Evolutionary conservation across 2,329 filamentous ascomycete species (phyloP).

Genomic region (Fusarium protoensiforme): DNA sequence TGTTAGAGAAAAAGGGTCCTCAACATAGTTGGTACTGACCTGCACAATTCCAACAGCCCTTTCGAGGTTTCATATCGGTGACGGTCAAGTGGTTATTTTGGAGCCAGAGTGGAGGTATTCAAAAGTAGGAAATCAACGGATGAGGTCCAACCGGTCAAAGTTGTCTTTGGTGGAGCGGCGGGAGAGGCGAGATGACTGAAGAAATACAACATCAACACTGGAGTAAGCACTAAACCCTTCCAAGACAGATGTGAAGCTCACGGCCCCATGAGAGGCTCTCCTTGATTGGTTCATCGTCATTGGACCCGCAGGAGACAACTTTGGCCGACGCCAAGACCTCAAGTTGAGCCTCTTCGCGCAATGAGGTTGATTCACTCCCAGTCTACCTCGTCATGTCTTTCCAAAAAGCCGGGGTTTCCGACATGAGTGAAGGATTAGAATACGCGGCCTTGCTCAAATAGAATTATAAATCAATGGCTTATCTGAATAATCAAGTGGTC

Average conservation of each 20-base stretch:
- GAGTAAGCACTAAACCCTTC: constrained; percentile 1
- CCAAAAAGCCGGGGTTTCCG: neutral
- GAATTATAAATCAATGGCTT: neutral
- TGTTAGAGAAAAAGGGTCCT: neutral
- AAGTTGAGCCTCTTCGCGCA: neutral
- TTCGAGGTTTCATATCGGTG: constrained; percentile 15
- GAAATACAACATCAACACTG: neutral
- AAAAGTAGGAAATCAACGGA: neutral
- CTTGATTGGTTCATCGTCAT: neutral
- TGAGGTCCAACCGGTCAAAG: constrained; percentile 7
- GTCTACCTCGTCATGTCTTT: neutral
- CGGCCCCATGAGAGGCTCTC: neutral
- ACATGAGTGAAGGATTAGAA: neutral
- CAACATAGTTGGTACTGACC: constrained; percentile 10
- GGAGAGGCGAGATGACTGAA: neutral
- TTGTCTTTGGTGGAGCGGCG: constrained; percentile 5
- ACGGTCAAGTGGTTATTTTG: neutral
- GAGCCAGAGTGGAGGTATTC: neutral
- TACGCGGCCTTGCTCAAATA: neutral
- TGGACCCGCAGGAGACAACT: constrained; percentile 24
- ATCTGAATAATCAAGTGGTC: neutral
- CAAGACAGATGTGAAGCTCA: neutral
- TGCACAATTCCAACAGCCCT: constrained; percentile 35
- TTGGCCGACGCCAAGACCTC: constrained; percentile 11
- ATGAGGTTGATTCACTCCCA: neutral